Base-by-base conservation (phyloP, 768 basidiomycete genomes). In the Xanthoconium purpureum region DNA sequence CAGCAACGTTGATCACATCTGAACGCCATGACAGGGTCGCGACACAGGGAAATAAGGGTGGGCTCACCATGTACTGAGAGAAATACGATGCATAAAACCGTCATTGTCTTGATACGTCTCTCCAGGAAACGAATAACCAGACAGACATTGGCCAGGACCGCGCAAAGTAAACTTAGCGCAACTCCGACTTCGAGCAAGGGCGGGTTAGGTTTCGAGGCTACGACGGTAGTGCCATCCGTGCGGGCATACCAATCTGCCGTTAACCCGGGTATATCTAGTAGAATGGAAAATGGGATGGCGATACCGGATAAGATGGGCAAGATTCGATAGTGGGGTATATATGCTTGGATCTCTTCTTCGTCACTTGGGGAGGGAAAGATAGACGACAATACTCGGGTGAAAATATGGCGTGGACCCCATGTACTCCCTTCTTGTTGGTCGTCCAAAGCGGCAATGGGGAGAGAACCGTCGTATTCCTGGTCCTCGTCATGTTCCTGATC, bases 211-310 rank as follows among this genome's bases (percentile, higher is more conserved):
- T 72, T 76, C 6, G 68, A 75, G 36, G 87, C 79, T 1, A 85
- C 71, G 5, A 73, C 69, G 18, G 74, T 66, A 30, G 42, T 20
- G 14, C 54, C 57, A 32, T 75, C 71, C 0, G 82, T 89, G 7
- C 78, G 78, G 54, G 87, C 79, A 59, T 85, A 89, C 89, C 88
- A 89, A 50, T 80, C 78, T 56, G 84, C 85, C 1, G 89, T 92
- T 12, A 92, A 71, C 15, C 87, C 87, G 1, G 91, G 91, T 30
- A 94, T 89, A 63, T 88, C 87, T 32, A 93, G 76, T n/a, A 94
- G 77, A 47, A 92, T 88, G 17, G 86, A 81, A 63, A 94, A 90
- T 0, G 89, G 87, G 37, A 89, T 82, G 57, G 84, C 67, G 39
- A 87, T 75, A 18, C 85, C 87, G 14, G 88, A 83, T 10, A 89